Base-by-base conservation (phyloP, 176 grass and related monocot genomes). In the Bolboschoenus planiculmis region DNA sequence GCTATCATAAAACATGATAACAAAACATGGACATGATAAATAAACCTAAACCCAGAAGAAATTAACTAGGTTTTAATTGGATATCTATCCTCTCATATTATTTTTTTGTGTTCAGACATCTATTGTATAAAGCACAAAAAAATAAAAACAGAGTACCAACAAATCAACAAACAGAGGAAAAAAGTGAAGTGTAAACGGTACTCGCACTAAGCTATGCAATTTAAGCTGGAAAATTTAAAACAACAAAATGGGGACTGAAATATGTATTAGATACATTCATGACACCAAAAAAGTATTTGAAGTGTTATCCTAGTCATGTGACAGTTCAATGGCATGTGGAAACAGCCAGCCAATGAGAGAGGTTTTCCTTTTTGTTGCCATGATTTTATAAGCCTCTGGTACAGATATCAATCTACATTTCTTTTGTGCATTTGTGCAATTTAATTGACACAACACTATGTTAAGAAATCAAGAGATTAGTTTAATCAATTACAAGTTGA, bases 331-430 rank as follows among this genome's bases (percentile, higher is more conserved):
- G 40, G 39, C 68, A 73, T 4, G 21, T 46, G 40, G 39, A 73
- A 46, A 73, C 11, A 73, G 68, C 68, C 11, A 73, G 68, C 68
- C 68, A 73, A 73, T 73, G n/a, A 26, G 39, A 47, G n/a, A 47
- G 23, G n/a, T 4, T 65, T 36, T n/a, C n/a, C 1, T 65, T 20
- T 64, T 31, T 33, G 5, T 8, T 29, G 15, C 1, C 31, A 14
- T 47, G 10, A 27, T 46, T 73, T 14, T 27, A 73, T 47, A 73
- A 73, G 21, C 37, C 67, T n/a, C n/a, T 7, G 18, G 21, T 72
- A 72, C 39, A 72, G 20, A 72, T 44, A 72, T 13, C 67, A 24
- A 73, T 73, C 35, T 43, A 44, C 8, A n/a, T n/a, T n/a, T n/a
- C n/a, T n/a, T n/a, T n/a, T n/a, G n/a, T n/a, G n/a, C 60, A 6